Evolutionary conservation across 2,329 filamentous ascomycete genomes (phyloP).

Genomic region (Cladobotryum protrusum): DNA sequence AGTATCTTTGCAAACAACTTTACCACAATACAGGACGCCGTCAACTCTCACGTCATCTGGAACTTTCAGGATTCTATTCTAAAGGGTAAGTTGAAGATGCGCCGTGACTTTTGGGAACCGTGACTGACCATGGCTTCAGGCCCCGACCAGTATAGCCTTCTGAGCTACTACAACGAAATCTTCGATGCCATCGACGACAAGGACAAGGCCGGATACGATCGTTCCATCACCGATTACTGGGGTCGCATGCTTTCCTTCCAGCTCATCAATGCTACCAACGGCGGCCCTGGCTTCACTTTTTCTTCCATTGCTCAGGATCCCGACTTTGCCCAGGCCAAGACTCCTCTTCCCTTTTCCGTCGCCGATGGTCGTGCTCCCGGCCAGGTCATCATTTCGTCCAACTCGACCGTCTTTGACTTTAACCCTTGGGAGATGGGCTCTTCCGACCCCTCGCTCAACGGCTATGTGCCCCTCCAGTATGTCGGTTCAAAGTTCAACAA

Average conservation of each 20-base stretch:
- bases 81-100: slow-evolving; percentile 19
- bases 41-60: slow-evolving; percentile 33
- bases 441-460: slow-evolving; percentile 53
- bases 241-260: slow-evolving; percentile 82
- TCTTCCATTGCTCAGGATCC: slow-evolving; percentile 55
- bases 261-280: slow-evolving; percentile 68
- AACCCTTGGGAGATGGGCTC: slow-evolving; percentile 60
- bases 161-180: slow-evolving; percentile 34
- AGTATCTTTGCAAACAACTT: slow-evolving; percentile 82
- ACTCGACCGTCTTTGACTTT: slow-evolving; percentile 60
- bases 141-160: slow-evolving; percentile 30
- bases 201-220: slow-evolving; percentile 38
- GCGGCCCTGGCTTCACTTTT: slow-evolving; percentile 72
- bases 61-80: slow-evolving; percentile 37
- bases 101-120: not conserved
- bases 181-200: slow-evolving; percentile 31
- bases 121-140: slow-evolving; percentile 16
- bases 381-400: slow-evolving; percentile 39
- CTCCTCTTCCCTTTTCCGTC: slow-evolving; percentile 45
- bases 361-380: slow-evolving; percentile 42
- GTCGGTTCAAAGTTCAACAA: slow-evolving; percentile 52
- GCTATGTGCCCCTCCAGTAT: slow-evolving; percentile 55
- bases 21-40: slow-evolving; percentile 45
- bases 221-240: slow-evolving; percentile 83
- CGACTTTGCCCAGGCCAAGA: slow-evolving; percentile 35